These are phyloP conservation scores for Arachis monticola DNA, from an alignment of 331 rosid species.

Conservation along the genomic window DNA sequence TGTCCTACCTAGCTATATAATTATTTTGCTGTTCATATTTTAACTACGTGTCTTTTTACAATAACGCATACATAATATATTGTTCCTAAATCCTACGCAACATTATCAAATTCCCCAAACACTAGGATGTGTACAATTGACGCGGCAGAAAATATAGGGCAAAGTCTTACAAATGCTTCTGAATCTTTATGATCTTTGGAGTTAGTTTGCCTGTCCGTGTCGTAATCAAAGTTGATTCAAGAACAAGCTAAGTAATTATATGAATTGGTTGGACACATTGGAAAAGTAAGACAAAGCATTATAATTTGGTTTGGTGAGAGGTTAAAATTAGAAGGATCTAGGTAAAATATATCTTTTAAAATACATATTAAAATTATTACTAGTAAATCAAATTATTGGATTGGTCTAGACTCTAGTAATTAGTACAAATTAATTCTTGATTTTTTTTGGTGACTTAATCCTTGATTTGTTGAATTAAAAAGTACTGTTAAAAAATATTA, in stretches of 20 bases:
- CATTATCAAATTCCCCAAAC: constrained; percentile 17
- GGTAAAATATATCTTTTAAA: too few relatives aligned
- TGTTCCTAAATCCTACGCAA: background rate
- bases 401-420: too few relatives aligned
- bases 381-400: too few relatives aligned
- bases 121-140: constrained; percentile 14
- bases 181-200: background rate
- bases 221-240: constrained; percentile 27
- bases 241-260: constrained; percentile 13
- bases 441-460: too few relatives aligned
- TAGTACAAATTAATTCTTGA: too few relatives aligned
- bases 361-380: too few relatives aligned
- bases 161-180: background rate
- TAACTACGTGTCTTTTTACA: background rate
- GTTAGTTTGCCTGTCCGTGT: constrained; percentile 39
- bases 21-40: background rate
- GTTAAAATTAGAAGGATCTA: background rate
- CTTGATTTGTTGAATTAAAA: too few relatives aligned
- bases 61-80: background rate
- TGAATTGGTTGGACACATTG: constrained; percentile 4
- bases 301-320: constrained; percentile 9
- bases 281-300: background rate
- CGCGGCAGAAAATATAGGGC: background rate
- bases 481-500: too few relatives aligned
- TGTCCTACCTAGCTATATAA: background rate